Evolutionary conservation across 495 filamentous ascomycete species (phyloP).

Genomic region (Jackrogersella minutella): DNA sequence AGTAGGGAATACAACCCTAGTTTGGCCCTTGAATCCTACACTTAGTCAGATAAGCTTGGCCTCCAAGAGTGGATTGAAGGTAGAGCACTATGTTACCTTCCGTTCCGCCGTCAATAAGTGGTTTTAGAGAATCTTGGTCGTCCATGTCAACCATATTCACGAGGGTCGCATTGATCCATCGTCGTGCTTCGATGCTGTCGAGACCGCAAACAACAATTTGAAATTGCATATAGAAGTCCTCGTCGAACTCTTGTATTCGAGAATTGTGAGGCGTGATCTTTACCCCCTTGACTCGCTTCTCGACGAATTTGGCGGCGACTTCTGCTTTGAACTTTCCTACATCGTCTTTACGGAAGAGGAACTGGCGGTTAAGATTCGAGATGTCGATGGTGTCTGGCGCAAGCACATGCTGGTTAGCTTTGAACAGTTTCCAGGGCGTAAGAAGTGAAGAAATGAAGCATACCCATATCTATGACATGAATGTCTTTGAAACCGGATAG

Average conservation of each 20-base stretch:
- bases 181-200: slow-evolving; percentile 94
- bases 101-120: slow-evolving; percentile 94
- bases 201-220: slow-evolving; percentile 93
- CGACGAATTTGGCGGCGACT: slow-evolving; percentile 89
- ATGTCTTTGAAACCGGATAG: slow-evolving; percentile 96
- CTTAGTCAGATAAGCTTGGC: slow-evolving; percentile 44
- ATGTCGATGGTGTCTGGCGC: slow-evolving; percentile 91
- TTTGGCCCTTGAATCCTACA: slow-evolving; percentile 89
- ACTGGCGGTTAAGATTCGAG: slow-evolving; percentile 97
- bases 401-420: slow-evolving; percentile 11
- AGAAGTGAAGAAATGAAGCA: not conserved
- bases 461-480: slow-evolving; percentile 97
- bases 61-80: not conserved
- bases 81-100: slow-evolving; percentile 70
- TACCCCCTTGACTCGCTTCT: slow-evolving; percentile 85
- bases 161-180: slow-evolving; percentile 97
- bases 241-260: slow-evolving; percentile 96
- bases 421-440: slow-evolving; percentile 3
- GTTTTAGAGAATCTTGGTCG: slow-evolving; percentile 82
- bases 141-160: slow-evolving; percentile 81
- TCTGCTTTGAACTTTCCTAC: slow-evolving; percentile 95
- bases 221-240: slow-evolving; percentile 98
- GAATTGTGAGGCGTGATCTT: slow-evolving; percentile 92
- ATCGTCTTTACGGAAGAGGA: slow-evolving; percentile 91
- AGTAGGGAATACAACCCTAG: slow-evolving; percentile 89